Evolutionary conservation across 495 filamentous ascomycete species (phyloP), one percentile per base, ranked within the genome.

Genomic region (Cetradonia linearis): DNA sequence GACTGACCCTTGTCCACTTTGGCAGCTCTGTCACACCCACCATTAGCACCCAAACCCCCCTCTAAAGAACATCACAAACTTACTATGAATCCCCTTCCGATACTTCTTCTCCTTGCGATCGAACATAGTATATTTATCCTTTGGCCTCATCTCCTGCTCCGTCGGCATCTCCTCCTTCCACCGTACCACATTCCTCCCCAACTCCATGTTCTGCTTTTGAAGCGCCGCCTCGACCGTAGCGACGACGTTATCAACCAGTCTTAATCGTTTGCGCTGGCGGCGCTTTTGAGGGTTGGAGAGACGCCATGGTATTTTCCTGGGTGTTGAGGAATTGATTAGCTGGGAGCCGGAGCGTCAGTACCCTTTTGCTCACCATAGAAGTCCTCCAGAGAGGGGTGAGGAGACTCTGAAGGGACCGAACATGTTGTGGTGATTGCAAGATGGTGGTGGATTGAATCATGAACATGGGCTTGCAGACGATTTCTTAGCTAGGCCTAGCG

Each of bases 101-200:
- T 98, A 98, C 63, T 78, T 83, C 83, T 88, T 95, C 77, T 86
- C 91, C 72, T 96, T 96, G 65, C 91, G 84, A 73, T 94, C 91
- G 75, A 97, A 98, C 63, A 98, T 85, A 25, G 91, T 95, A 76
- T 98, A 98, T 73, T 98, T 98, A 74, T 98, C 93, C 72, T 83
- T 86, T 48, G 93, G 85, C 70, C 94, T 71, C 93, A 98, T 98
- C 78, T 97, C 90, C 71, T 83, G 81, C 81, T 98, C 93, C 33
- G 82, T 87, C 25, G 93, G 93, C 93, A 98, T 98, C 74, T 95
- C 89, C 56, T 74, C 77, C 74, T 89, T 95, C 93, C 93, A 98
- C 65, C 83, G 77, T 72, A 91, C 83, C 59, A 98, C 74, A 34
- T 86, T 78, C 71, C 86, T 87, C 38, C 87, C 75, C 4, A 73